Evolutionary conservation across 2,329 filamentous ascomycete species (phyloP).

Genomic region (Ascochyta koolunga): DNA sequence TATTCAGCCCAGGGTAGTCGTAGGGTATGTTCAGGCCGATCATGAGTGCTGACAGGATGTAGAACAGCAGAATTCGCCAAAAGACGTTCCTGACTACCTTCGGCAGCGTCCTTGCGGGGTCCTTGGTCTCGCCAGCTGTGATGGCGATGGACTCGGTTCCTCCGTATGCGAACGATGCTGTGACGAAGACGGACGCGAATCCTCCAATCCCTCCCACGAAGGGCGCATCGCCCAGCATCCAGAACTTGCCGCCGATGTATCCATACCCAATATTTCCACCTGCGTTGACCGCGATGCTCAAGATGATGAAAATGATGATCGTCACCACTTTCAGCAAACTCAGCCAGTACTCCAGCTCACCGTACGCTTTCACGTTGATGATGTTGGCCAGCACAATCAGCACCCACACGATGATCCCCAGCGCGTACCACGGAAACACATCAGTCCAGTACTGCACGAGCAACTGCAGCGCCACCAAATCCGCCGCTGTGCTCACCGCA

Average conservation of each 20-base stretch:
- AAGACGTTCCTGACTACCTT: constrained; percentile 93
- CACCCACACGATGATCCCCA: constrained; percentile 41
- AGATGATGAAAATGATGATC: constrained; percentile 44
- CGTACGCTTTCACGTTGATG: constrained; percentile 46
- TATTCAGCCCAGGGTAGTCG: constrained; percentile 43
- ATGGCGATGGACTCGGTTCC: constrained; percentile 79
- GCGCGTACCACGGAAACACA: constrained; percentile 39
- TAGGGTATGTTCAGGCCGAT: constrained; percentile 53
- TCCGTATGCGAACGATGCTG: constrained; percentile 74
- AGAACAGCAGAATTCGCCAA: constrained; percentile 54
- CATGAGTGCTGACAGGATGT: constrained; percentile 50
- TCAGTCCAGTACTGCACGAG: constrained; percentile 47
- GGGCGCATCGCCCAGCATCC: constrained; percentile 66
- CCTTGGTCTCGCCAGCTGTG: constrained; percentile 78
- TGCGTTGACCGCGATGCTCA: constrained; percentile 38
- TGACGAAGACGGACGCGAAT: constrained; percentile 76
- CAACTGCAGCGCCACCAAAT: constrained; percentile 43
- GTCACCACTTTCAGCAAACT: constrained; percentile 43
- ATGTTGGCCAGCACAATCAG: constrained; percentile 44
- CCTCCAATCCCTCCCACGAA: constrained; percentile 45
- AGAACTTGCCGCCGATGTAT: constrained; percentile 66
- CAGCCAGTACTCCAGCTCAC: constrained; percentile 46
- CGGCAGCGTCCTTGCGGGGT: constrained; percentile 80
- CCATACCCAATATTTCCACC: constrained; percentile 33
- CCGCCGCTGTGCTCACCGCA: constrained; percentile 41